phyloP scores from a whole-genome alignment of 352 stramenopile species.

The Blastocystis sp. region DNA sequence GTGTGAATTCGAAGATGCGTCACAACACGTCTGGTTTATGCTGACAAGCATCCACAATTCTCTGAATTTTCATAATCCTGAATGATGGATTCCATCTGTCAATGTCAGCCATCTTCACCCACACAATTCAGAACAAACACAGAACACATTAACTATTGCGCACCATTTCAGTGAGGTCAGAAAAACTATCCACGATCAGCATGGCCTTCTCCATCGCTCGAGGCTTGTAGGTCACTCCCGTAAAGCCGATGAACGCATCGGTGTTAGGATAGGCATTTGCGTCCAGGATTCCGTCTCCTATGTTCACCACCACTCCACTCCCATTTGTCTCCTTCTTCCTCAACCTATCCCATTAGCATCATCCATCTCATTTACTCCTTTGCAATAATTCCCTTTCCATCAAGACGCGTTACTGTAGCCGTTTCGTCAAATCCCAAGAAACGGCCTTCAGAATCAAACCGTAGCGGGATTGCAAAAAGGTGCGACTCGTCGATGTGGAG shows the following conservation, averaged over 20 bases:
- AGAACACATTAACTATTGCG: neutral
- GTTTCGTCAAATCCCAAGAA: slow-evolving; percentile 38
- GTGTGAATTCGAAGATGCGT: too few relatives aligned
- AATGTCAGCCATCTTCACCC: neutral
- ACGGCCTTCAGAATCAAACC: slow-evolving; percentile 5
- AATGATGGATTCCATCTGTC: neutral
- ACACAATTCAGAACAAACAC: neutral
- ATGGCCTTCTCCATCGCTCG: slow-evolving; percentile 48
- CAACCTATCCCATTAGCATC: neutral
- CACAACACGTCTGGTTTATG: too few relatives aligned
- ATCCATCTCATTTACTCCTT: neutral
- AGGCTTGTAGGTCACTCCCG: slow-evolving; percentile 20
- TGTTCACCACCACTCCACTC: slow-evolving; percentile 40
- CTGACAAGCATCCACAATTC: too few relatives aligned
- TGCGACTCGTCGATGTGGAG: neutral
- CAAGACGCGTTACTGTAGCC: neutral
- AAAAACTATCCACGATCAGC: slow-evolving; percentile 16
- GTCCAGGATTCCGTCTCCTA: slow-evolving; percentile 51
- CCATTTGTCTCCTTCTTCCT: neutral
- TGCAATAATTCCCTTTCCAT: slow-evolving; percentile 40
- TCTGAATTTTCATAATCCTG: too few relatives aligned
- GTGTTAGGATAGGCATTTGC: slow-evolving; percentile 50
- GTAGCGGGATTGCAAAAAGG: slow-evolving; percentile 49
- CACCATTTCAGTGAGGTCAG: slow-evolving; percentile 14
- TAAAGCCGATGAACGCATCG: slow-evolving; percentile 59